Percentiles rank a stretch among this genome's conserved stretches.
phyloP scores from a whole-genome alignment of 768 basidiomycete genomes.

The Hysterangium stoloniferum region DNA sequence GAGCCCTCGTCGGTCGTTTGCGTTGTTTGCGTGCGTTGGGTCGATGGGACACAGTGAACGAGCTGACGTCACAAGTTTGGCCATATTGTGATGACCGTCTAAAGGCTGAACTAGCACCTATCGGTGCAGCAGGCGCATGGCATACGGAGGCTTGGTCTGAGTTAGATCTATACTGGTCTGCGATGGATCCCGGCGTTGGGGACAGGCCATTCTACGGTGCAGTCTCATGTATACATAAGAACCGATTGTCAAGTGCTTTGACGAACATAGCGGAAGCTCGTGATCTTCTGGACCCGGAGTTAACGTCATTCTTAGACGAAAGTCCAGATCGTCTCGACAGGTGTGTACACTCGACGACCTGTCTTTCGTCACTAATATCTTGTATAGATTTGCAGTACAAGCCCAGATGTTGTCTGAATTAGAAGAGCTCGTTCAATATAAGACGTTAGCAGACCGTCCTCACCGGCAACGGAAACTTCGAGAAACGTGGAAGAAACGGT shows the following conservation, averaged over 20 bases:
- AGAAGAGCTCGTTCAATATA: constrained; percentile 44
- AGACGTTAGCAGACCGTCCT: constrained; percentile 34
- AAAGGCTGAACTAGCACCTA: constrained; percentile 35
- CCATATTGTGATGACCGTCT: constrained; percentile 28
- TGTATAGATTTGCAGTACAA: constrained; percentile 34
- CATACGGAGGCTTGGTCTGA: constrained; percentile 39
- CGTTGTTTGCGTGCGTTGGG: constrained; percentile 42
- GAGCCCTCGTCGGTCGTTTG: constrained; percentile 32
- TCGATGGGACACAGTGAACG: constrained; percentile 39
- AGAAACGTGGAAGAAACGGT: constrained; percentile 44
- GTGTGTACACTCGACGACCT: constrained; percentile 20
- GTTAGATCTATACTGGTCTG: constrained; percentile 41
- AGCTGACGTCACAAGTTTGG: constrained; percentile 36
- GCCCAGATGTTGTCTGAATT: constrained; percentile 45
- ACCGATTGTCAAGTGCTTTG: constrained; percentile 34
- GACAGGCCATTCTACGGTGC: constrained; percentile 46
- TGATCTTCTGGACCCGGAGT: constrained; percentile 37
- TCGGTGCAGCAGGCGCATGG: constrained; percentile 43
- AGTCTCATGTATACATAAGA: constrained; percentile 38
- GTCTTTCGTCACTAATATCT: not conserved
- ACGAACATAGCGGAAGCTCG: constrained; percentile 37
- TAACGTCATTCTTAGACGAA: constrained; percentile 38
- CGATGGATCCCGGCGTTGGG: constrained; percentile 38
- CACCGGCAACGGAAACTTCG: constrained; percentile 34
- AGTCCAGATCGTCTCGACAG: constrained; percentile 41